Conservation (phyloP, 225 moss, liverwort and hornwort species). For the Straminergon stramineum region DNA sequence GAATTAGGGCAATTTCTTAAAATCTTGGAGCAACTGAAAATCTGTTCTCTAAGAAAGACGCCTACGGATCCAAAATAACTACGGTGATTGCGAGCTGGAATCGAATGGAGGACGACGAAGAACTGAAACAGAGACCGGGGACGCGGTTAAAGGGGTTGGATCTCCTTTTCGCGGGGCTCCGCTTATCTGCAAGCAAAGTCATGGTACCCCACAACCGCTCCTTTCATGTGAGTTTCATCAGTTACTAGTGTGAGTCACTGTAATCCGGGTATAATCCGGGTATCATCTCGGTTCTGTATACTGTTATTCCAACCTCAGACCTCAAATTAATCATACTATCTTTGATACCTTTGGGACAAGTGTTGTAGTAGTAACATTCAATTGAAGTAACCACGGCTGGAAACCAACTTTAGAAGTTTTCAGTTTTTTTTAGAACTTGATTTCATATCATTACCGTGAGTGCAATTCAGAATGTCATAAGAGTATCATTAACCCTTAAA, state of each 20-base stretch:
- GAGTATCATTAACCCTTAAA: not conserved
- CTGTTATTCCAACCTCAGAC: not conserved
- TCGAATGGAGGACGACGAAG: not conserved
- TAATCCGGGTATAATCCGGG: not conserved
- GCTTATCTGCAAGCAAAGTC: not conserved
- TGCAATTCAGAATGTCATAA: not conserved
- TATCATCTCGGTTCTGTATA: not conserved
- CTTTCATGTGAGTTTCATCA: not conserved
- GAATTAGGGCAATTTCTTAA: not conserved
- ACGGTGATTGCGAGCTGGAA: not conserved
- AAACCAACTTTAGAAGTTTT: too few species aligned
- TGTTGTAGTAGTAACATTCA: not conserved
- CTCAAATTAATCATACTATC: not conserved
- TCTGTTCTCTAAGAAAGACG: not conserved
- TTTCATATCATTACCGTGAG: not conserved
- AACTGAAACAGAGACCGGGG: not conserved
- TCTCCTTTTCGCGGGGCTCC: not conserved
- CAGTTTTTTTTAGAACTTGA: not conserved
- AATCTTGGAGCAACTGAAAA: not conserved
- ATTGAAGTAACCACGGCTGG: too few species aligned
- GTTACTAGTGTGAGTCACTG: not conserved
- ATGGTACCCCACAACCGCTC: not conserved
- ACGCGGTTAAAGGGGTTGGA: not conserved
- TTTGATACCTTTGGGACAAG: too few species aligned
- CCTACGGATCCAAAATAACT: not conserved